These are phyloP conservation scores for Orbilia blumenaviensis DNA, from an alignment of 2,329 filamentous ascomycete species.

Conservation along the genomic window DNA sequence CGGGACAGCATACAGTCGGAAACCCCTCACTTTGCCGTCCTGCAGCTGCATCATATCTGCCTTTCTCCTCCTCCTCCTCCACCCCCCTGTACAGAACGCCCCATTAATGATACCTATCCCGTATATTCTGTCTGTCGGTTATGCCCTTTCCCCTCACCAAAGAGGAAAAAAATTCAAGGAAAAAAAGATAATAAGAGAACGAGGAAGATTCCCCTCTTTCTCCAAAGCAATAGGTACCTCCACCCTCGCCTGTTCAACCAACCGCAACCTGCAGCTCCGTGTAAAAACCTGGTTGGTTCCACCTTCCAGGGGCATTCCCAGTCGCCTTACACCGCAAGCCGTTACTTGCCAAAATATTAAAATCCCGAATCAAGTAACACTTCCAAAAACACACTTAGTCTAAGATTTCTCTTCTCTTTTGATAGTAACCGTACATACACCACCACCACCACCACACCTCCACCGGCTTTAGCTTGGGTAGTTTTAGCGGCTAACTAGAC, in stretches of 20 bases:
- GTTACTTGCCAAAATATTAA: background rate
- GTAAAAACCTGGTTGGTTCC: conserved; percentile 49
- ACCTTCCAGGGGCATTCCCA: conserved; percentile 2
- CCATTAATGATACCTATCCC: background rate
- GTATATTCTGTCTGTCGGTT: background rate
- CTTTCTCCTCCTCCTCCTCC: background rate
- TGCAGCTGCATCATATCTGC: background rate
- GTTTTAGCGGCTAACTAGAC: background rate
- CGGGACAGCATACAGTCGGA: conserved; percentile 1
- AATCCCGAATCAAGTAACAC: background rate
- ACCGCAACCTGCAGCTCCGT: conserved; percentile 44
- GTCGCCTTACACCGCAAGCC: background rate
- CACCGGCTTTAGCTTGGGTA: no score
- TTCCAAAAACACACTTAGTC: background rate
- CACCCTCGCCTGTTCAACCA: conserved; percentile 1
- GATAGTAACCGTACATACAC: no score
- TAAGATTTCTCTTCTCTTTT: no score
- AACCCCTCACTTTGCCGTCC: conserved; percentile 20
- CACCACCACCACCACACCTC: no score
- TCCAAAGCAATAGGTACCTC: background rate
- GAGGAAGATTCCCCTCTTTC: conserved; percentile 10
- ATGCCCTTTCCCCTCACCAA: background rate
- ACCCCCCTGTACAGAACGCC: background rate
- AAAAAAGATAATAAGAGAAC: no score
- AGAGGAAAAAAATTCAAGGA: background rate